Conservation (phyloP, 257 asterid genomes). For the Lantana camara region DNA sequence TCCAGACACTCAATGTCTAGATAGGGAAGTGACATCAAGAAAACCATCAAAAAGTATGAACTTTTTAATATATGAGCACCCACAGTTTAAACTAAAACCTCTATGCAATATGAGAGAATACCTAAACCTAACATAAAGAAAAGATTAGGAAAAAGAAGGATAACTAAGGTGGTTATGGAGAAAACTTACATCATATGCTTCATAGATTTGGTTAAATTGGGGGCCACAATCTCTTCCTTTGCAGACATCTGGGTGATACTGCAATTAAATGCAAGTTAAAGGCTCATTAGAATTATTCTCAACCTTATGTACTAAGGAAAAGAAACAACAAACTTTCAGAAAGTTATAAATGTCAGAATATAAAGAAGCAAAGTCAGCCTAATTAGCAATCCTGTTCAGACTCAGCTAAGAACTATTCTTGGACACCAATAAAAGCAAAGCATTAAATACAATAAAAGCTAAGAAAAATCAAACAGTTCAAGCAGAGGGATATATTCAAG, state of each 20-base stretch:
- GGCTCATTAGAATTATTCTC: not conserved
- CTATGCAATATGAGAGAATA: no score
- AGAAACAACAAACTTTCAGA: not conserved
- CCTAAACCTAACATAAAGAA: not conserved
- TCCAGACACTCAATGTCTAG: not conserved
- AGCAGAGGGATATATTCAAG: not conserved
- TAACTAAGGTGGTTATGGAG: not conserved
- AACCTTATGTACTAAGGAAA: not conserved
- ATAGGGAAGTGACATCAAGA: slow-evolving; percentile 6
- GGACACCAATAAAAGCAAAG: not conserved
- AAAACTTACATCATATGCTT: slow-evolving; percentile 75
- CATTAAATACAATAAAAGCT: not conserved
- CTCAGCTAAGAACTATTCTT: no score
- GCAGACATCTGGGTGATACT: slow-evolving; percentile 94
- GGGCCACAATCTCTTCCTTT: slow-evolving; percentile 55
- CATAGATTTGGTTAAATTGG: slow-evolving; percentile 66
- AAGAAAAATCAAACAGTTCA: not conserved
- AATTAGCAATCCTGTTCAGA: not conserved
- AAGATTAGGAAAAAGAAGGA: no score
- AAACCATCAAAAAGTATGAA: no score
- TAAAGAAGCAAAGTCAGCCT: not conserved
- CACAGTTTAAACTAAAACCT: no score
- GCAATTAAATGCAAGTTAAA: slow-evolving; percentile 27
- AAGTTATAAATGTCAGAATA: not conserved
- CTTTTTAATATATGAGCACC: not conserved